Evolutionary conservation across 1,284 basidiomycete species (phyloP).

Genomic region (Omphalotus olearius): DNA sequence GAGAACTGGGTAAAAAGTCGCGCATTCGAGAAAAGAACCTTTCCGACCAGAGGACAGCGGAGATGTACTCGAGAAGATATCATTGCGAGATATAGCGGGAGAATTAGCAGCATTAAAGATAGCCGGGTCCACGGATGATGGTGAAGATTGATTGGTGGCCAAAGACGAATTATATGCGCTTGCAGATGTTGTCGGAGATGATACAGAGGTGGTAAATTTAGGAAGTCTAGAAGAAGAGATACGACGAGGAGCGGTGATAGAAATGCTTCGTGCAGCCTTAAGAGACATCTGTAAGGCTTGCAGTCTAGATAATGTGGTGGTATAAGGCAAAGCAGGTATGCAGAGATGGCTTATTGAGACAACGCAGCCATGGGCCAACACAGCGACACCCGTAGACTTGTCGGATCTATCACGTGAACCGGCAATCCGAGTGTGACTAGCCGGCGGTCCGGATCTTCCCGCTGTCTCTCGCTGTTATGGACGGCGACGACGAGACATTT

Average conservation of each 20-base stretch:
- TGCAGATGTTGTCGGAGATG: neutral
- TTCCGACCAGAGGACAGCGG: no score
- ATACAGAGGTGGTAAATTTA: neutral
- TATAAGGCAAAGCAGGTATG: no score
- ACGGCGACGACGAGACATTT: constrained; percentile 48
- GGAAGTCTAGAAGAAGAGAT: neutral
- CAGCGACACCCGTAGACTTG: no score
- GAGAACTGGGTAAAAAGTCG: neutral
- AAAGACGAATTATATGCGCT: constrained; percentile 10
- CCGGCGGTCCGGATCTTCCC: no score
- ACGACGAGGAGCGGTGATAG: neutral
- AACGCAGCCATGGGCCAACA: no score
- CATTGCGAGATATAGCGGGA: neutral
- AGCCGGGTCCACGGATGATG: constrained; percentile 3
- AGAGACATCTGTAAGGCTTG: neutral
- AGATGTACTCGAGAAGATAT: neutral
- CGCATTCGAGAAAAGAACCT: neutral
- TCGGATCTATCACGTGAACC: no score
- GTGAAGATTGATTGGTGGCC: constrained; percentile 5
- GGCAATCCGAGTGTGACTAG: no score
- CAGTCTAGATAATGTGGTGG: no score
- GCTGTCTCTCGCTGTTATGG: no score
- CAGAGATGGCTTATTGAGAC: no score
- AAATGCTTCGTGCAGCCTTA: neutral
- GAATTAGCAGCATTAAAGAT: constrained; percentile 1